phyloP scores from a whole-genome alignment of 371 early-diverging fungal species.

The Syncephalastrum racemosum region DNA sequence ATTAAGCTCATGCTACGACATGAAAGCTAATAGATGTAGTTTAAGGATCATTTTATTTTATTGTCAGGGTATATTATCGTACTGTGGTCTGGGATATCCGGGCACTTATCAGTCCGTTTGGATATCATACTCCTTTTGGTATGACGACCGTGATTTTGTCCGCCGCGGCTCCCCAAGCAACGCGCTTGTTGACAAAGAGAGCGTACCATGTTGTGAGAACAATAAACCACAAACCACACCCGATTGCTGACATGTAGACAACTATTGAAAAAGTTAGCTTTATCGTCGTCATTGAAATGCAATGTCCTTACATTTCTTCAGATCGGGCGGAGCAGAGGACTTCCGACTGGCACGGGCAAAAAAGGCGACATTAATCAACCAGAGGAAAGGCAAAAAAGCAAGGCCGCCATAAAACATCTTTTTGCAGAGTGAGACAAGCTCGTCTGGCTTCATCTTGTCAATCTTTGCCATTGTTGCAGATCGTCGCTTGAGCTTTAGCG shows the following conservation, averaged over 20 bases:
- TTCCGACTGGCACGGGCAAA: constrained; percentile 42
- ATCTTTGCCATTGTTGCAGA: constrained; percentile 43
- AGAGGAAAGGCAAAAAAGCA: constrained; percentile 58
- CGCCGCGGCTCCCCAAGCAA: constrained; percentile 49
- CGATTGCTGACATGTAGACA: constrained; percentile 47
- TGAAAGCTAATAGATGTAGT: too few species aligned
- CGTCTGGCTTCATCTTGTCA: constrained; percentile 54
- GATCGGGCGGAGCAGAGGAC: constrained; percentile 38
- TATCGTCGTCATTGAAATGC: background rate
- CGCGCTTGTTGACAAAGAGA: constrained; percentile 52
- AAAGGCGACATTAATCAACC: constrained; percentile 63
- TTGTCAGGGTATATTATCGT: too few species aligned
- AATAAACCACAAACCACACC: constrained; percentile 49
- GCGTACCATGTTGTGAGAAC: constrained; percentile 56
- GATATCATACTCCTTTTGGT: constrained; percentile 49
- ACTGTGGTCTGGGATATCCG: too few species aligned
- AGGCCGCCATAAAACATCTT: constrained; percentile 64
- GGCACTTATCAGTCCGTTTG: background rate
- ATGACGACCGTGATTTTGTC: constrained; percentile 60
- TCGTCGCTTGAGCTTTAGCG: too few species aligned
- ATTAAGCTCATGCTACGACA: too few species aligned
- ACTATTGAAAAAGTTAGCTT: constrained; percentile 30
- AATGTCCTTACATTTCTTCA: constrained; percentile 47
- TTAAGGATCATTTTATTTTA: too few species aligned
- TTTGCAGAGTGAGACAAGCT: constrained; percentile 52